These are phyloP conservation scores for Suillus subalutaceus DNA, from an alignment of 768 basidiomycete species.

Conservation along the genomic window DNA sequence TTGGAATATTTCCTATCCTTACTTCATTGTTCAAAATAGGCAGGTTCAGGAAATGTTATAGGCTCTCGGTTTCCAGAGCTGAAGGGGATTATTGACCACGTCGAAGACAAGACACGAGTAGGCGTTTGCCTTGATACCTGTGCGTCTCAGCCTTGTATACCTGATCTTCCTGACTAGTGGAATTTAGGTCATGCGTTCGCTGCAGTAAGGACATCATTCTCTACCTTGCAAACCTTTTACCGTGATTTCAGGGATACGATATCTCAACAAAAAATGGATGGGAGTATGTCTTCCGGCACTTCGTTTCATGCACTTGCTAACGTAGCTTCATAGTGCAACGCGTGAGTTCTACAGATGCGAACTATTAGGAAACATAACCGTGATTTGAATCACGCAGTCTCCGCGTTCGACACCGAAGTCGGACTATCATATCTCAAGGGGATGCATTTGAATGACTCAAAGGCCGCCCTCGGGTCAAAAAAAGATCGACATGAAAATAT, in stretches of 20 bases:
- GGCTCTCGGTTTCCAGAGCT: constrained; percentile 74
- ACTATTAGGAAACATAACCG: too few relatives aligned
- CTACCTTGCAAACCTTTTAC: neutral
- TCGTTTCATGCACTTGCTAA: neutral
- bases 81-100: constrained; percentile 64
- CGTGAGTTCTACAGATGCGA: constrained; percentile 18
- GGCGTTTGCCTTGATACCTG: constrained; percentile 90
- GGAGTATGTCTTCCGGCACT: constrained; percentile 50
- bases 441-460: constrained; percentile 88
- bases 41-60: constrained; percentile 78
- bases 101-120: constrained; percentile 74
- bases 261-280: constrained; percentile 73
- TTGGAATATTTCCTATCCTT: neutral
- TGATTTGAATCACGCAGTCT: constrained; percentile 42
- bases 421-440: constrained; percentile 76
- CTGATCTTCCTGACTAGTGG: neutral
- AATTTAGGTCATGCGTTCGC: constrained; percentile 75
- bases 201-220: constrained; percentile 49
- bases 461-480: constrained; percentile 60
- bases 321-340: constrained; percentile 23
- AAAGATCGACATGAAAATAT: constrained; percentile 87
- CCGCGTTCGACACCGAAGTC: constrained; percentile 65
- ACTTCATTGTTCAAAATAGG: constrained; percentile 42
- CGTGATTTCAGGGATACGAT: constrained; percentile 66
- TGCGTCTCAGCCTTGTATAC: constrained; percentile 28